Evolutionary conservation across 495 filamentous ascomycete species (phyloP), one percentile per base, ranked within the genome.

Genomic region (Tetracladium marchalianum): DNA sequence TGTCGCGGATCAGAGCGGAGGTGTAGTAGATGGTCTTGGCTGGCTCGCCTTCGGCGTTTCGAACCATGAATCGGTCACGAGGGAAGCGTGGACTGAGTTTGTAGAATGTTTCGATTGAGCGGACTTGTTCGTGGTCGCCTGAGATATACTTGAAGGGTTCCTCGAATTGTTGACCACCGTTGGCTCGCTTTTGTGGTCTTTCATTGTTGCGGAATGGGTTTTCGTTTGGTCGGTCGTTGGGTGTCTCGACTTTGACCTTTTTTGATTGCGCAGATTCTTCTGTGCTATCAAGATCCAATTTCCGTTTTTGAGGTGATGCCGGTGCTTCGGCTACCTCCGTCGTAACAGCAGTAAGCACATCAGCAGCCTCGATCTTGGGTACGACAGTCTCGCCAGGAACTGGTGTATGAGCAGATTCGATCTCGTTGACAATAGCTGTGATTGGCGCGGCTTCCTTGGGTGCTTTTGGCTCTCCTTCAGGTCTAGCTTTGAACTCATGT

Each of bases 1-100:
- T 93, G 50, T 86, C 81, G 11, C 84, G 80, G 0, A 85, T 84
- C 10, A 96, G 72, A n/a, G 77, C 71, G 44, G 80, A 87, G 41
- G 87, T 94, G 70, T 96, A 98, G 72, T 98, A 98, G 43, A 98
- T 88, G 13, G 87, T 86, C 61, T 90, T 89, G 15, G 82, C 76
- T 0, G 89, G 85, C 47, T 81, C 68, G 24, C 85, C 92, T 11
- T 79, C 70, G 8, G 85, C 85, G 65, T 98, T 98, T 51, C 90
- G 82, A 44, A 98, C 92, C 79, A 98, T 87, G 68, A 90, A 98
- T 38, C 89, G 84, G 60, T 92, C 82, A 5, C 76, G 68, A 0
- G 92, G 92, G 72, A 98, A 98, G 35, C 80, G 77, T 0, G 80
- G 62, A 0, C 84, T 87, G 46, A 95, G 69, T 33, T 82, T 66